Percentiles rank a stretch among this genome's conserved stretches.
Evolutionary conservation across 345 rosid genomes (phyloP).

Genomic region (Citrus trifoliata): DNA sequence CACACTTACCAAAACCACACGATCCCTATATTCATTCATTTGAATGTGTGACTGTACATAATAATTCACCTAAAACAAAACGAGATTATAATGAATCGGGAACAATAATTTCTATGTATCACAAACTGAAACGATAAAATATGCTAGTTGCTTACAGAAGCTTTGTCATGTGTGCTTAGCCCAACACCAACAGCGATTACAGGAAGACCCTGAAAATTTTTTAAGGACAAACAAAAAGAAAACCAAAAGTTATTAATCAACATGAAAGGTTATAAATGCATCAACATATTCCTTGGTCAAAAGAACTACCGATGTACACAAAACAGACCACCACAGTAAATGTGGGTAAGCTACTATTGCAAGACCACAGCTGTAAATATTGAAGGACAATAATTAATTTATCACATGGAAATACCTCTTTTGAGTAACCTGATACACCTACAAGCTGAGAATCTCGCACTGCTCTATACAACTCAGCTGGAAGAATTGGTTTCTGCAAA

Average conservation of each 20-base stretch:
- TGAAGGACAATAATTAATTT: conserved; percentile 13
- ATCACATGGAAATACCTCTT: conserved; percentile 47
- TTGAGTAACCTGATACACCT: conserved; percentile 89
- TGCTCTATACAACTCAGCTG: conserved; percentile 71
- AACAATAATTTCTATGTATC: not conserved
- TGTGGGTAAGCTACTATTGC: not conserved
- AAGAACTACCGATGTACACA: not conserved
- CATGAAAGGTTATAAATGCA: conserved; percentile 5
- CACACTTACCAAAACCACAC: conserved; percentile 70
- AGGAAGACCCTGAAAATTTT: conserved; percentile 73
- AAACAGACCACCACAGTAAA: not conserved
- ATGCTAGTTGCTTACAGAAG: conserved; percentile 61
- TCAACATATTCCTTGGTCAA: not conserved
- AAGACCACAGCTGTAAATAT: not conserved
- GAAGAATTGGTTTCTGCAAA: conserved; percentile 81
- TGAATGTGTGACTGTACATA: conserved; percentile 98
- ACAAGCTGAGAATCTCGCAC: conserved; percentile 90
- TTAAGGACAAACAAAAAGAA: not conserved
- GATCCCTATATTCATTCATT: conserved; percentile 94
- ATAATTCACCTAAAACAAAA: conserved; percentile 60
- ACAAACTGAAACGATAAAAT: not conserved
- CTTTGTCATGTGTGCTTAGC: conserved; percentile 89
- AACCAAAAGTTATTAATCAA: not conserved
- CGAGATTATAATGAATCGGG: not conserved
- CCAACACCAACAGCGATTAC: conserved; percentile 87